Percentiles rank a stretch among this genome's conserved stretches.
Conservation (phyloP, 2,329 filamentous ascomycete genomes). For the Dactylellina sp. region DNA sequence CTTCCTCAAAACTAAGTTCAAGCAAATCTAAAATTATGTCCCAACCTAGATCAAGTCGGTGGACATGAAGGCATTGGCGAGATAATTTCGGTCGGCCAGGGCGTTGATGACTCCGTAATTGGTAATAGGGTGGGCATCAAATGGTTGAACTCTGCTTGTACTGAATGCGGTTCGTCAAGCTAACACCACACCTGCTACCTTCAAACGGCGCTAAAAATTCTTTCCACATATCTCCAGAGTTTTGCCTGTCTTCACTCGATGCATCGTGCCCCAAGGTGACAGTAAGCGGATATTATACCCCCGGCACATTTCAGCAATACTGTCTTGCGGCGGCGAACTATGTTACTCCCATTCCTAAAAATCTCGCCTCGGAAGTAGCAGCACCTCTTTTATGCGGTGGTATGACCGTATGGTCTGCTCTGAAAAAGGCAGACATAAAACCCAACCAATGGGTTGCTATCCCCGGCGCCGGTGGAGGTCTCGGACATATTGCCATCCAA, state of each 20-base stretch:
- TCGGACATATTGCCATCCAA: conserved; percentile 60
- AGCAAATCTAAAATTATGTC: background rate
- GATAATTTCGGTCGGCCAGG: conserved; percentile 53
- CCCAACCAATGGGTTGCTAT: conserved; percentile 59
- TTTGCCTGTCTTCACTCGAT: conserved; percentile 57
- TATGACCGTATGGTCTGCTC: conserved; percentile 70
- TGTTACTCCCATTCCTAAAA: conserved; percentile 68
- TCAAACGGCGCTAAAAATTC: no score
- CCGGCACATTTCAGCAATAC: conserved; percentile 60
- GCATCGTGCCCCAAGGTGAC: conserved; percentile 59
- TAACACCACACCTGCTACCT: no score
- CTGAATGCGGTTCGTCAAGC: conserved; percentile 58
- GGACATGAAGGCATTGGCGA: conserved; percentile 59
- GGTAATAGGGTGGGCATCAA: conserved; percentile 59
- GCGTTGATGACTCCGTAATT: conserved; percentile 53
- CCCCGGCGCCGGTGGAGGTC: conserved; percentile 60
- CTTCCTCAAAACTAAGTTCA: no score
- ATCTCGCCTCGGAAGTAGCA: conserved; percentile 69
- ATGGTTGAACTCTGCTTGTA: conserved; percentile 58
- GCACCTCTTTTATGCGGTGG: conserved; percentile 73
- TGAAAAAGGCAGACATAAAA: conserved; percentile 67
- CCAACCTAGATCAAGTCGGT: conserved; percentile 53
- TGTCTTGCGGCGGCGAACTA: conserved; percentile 34
- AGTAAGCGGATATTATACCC: conserved; percentile 61
- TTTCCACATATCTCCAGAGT: no score